Evolutionary conservation across 805 yeast genomes (phyloP), one percentile per base, ranked within the genome.

Genomic region (Phaffomyces opuntiae): DNA sequence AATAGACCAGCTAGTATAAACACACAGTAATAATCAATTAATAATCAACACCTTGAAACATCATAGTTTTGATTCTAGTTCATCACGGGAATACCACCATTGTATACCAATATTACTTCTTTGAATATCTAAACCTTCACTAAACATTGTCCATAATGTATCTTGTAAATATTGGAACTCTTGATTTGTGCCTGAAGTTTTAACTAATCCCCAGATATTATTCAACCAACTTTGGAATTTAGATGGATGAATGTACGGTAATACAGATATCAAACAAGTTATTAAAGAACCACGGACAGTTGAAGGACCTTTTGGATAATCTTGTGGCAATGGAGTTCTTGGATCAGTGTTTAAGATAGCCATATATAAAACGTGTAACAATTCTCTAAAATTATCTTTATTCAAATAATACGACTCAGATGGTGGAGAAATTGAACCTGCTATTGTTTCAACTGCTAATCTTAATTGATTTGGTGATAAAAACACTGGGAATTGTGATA

Each of bases 51-150:
- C 7, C 4, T 13, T 11, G 6, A 9, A 2, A 32, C 2, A 9
- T 54, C 55, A 21, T 21, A 48, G n/a, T 36, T 44, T 49, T 9
- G 38, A 32, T 25, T 43, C 44, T 24, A 35, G 12, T 38, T 40
- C 40, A 19, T 25, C 34, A 16, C 60, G 55, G 24, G 70, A 72
- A 57, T 79, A 81, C 87, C 87, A 81, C 86, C 87, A 81, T 21
- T 63, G 62, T 43, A 76, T 69, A 1, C 78, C 85, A 36, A 77
- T 45, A 38, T 72, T 75, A 6, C 79, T 74, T 51, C 82, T 68
- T 50, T 77, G 78, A 45, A 78, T 64, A 52, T 78, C 83, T 45
- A 77, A 65, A 48, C 76, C 80, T 51, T 78, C 83, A 40, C 82
- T 72, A 4, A 83, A 58, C 26, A 72, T 64, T 36, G 69, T 71